Evolutionary conservation across 1,139 yeast genomes (phyloP).

Genomic region (Debaryomyces subglobosus): DNA sequence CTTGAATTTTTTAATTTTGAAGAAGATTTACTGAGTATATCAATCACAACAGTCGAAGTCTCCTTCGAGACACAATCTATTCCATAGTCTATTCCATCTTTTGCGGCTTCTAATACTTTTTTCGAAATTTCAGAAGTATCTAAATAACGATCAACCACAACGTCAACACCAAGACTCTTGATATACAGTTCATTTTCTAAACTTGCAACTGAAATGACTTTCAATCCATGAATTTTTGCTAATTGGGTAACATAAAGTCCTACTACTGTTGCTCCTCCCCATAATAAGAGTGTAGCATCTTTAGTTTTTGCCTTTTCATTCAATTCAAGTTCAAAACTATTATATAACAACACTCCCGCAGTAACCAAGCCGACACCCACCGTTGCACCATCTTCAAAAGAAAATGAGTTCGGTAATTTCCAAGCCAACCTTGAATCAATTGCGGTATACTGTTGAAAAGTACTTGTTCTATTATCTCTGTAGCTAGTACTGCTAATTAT

Average conservation of each 20-base stretch:
- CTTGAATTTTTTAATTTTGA: slow-evolving; percentile 8
- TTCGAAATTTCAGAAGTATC: slow-evolving; percentile 15
- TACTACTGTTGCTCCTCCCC: slow-evolving; percentile 55
- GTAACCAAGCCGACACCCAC: slow-evolving; percentile 53
- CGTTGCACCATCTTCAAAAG: slow-evolving; percentile 45
- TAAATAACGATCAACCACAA: slow-evolving; percentile 39
- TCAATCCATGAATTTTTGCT: slow-evolving; percentile 41
- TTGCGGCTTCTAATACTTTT: slow-evolving; percentile 20
- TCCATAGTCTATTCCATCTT: slow-evolving; percentile 32
- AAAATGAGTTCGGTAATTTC: slow-evolving; percentile 35
- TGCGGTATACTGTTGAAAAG: slow-evolving; percentile 49
- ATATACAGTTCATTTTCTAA: slow-evolving; percentile 33
- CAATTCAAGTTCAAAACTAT: slow-evolving; percentile 28
- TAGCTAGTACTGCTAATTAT: slow-evolving; percentile 49
- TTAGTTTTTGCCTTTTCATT: slow-evolving; percentile 7
- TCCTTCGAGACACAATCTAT: slow-evolving; percentile 50
- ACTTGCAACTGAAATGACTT: slow-evolving; percentile 45
- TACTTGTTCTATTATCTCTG: slow-evolving; percentile 48
- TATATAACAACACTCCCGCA: slow-evolving; percentile 41
- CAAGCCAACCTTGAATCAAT: slow-evolving; percentile 48
- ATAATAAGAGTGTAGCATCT: slow-evolving; percentile 34
- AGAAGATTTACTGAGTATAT: slow-evolving; percentile 23
- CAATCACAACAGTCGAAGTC: slow-evolving; percentile 35
- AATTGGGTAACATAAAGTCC: slow-evolving; percentile 47
- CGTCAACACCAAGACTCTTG: slow-evolving; percentile 40